Conservation (phyloP, 2,329 filamentous ascomycete species). For the Bipolaris bicolor region DNA sequence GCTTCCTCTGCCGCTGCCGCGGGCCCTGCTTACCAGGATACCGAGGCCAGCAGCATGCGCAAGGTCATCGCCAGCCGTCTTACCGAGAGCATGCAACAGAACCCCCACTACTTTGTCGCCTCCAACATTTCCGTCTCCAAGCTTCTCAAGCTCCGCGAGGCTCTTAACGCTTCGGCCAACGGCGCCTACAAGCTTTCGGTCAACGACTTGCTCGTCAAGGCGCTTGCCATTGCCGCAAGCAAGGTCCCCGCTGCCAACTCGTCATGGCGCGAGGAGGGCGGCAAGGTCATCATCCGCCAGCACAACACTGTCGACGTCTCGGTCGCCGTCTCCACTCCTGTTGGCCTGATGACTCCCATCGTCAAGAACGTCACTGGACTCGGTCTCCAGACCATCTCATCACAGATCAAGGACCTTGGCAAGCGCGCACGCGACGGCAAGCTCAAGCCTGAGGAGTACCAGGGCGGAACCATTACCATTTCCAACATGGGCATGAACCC, state of each 20-base stretch:
- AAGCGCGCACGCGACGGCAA: conserved; percentile 96
- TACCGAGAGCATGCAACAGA: conserved; percentile 85
- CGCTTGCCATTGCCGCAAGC: conserved; percentile 82
- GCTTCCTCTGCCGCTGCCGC: conserved; percentile 56
- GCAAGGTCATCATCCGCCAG: conserved; percentile 81
- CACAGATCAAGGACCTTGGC: conserved; percentile 91
- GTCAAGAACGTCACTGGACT: conserved; percentile 87
- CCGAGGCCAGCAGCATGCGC: conserved; percentile 88
- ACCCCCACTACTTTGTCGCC: conserved; percentile 98
- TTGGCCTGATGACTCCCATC: conserved; percentile 95
- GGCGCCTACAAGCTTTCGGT: conserved; percentile 99
- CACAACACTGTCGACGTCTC: conserved; percentile 93
- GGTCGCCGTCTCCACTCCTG: conserved; percentile 91
- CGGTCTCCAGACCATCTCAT: conserved; percentile 86
- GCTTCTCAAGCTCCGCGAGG: conserved; percentile 93
- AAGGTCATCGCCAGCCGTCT: conserved; percentile 96
- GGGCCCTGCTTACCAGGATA: conserved; percentile 78
- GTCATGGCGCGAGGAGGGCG: conserved; percentile 82
- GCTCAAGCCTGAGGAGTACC: conserved; percentile 99
- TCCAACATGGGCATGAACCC: conserved; percentile 99
- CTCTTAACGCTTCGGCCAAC: conserved; percentile 84
- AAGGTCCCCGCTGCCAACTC: conserved; percentile 97
- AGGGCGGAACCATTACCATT: conserved; percentile 98
- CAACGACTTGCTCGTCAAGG: conserved; percentile 99
- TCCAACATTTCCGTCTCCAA: conserved; percentile 90